These are phyloP conservation scores for Pseudopyricularia javanii DNA, from an alignment of 2,329 filamentous ascomycete species.

Conservation along the genomic window DNA sequence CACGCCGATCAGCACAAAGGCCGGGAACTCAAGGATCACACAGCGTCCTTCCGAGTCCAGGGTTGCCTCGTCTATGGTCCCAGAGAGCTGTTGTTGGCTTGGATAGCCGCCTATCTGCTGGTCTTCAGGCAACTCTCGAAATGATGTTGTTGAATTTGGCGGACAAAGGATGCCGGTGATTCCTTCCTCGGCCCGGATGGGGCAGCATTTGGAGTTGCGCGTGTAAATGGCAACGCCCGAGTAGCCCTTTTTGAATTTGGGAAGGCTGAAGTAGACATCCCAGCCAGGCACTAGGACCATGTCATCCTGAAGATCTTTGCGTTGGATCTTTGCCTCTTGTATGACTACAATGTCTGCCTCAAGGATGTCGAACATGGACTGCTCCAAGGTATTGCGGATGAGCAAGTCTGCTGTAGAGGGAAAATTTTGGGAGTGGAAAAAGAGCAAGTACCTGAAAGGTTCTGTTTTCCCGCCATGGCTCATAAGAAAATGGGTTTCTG, in stretches of 20 bases:
- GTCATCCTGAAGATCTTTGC: constrained; percentile 82
- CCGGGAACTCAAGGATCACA: constrained; percentile 83
- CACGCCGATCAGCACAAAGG: constrained; percentile 84
- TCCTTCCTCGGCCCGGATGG: constrained; percentile 89
- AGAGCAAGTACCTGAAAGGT: constrained; percentile 47
- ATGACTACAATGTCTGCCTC: constrained; percentile 89
- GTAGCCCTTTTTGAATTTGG: constrained; percentile 91
- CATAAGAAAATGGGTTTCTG: constrained; percentile 71
- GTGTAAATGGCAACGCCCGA: constrained; percentile 95
- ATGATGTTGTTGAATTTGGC: constrained; percentile 58
- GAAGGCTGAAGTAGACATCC: constrained; percentile 93
- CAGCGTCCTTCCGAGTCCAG: constrained; percentile 90
- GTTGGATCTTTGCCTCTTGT: constrained; percentile 93
- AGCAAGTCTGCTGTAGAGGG: constrained; percentile 1
- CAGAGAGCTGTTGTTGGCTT: constrained; percentile 46
- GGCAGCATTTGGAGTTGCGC: constrained; percentile 70
- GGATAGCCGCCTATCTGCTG: constrained; percentile 87
- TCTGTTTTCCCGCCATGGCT: constrained; percentile 65
- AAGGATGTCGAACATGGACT: constrained; percentile 90
- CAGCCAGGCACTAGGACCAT: constrained; percentile 92
- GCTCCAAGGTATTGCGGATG: neutral
- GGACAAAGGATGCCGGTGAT: constrained; percentile 68
- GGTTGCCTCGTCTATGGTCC: constrained; percentile 46
- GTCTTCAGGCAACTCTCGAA: constrained; percentile 59
- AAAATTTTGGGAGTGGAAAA: neutral